Conservation (phyloP, 2,329 filamentous ascomycete species). For the Fusarium sp. region DNA sequence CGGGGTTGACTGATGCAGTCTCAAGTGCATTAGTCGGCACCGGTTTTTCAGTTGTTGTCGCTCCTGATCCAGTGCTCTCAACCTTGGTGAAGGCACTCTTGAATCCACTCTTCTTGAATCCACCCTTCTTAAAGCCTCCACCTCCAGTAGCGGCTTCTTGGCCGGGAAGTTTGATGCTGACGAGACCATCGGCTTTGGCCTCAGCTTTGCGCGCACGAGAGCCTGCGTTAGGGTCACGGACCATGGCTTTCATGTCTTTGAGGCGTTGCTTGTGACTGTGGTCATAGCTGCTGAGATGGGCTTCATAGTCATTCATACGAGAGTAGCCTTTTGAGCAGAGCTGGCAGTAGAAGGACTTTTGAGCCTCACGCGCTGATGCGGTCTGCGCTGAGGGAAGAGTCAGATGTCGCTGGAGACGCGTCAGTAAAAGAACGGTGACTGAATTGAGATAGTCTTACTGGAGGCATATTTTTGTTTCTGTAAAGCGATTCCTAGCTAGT, state of each 20-base stretch:
- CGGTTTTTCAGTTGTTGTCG: conserved; percentile 58
- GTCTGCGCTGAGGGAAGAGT: conserved; percentile 71
- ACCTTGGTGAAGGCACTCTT: conserved; percentile 79
- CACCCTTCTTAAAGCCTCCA: conserved; percentile 74
- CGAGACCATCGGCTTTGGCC: conserved; percentile 76
- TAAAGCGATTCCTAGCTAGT: accelerated
- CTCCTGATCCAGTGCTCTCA: conserved; percentile 53
- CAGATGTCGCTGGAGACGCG: conserved; percentile 63
- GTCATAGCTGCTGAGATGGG: conserved; percentile 93
- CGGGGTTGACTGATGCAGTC: conserved; percentile 35
- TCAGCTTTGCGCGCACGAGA: conserved; percentile 77
- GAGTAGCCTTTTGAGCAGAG: conserved; percentile 95
- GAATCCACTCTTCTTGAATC: conserved; percentile 87
- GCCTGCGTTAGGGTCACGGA: conserved; percentile 76
- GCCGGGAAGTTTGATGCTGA: conserved; percentile 73
- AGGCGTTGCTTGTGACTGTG: conserved; percentile 93
- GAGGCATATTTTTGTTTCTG: conserved; percentile 62
- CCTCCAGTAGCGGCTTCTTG: conserved; percentile 52
- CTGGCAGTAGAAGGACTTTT: conserved; percentile 85
- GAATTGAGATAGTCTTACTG: conserved; percentile 62
- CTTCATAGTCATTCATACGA: conserved; percentile 95
- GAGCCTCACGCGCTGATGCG: conserved; percentile 77
- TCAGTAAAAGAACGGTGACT: conserved; percentile 46
- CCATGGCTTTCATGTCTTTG: conserved; percentile 89
- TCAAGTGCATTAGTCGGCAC: conserved; percentile 48